These are phyloP conservation scores for Podila epigama DNA, from an alignment of 192 early-diverging fungal genomes.

Conservation along the genomic window DNA sequence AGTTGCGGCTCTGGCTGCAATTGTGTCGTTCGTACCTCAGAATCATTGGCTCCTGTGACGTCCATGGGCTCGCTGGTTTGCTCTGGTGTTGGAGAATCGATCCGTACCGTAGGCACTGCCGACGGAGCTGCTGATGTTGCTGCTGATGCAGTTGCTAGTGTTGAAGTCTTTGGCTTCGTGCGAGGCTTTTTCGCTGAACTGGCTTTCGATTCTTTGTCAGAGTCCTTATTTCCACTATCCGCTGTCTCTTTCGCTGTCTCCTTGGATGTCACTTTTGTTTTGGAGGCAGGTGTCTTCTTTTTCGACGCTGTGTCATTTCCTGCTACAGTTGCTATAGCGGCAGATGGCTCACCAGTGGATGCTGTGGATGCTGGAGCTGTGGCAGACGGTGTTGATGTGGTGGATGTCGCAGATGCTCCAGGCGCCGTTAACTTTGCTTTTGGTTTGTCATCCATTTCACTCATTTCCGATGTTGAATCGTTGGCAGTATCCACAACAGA, in stretches of 20 bases:
- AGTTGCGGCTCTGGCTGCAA: no score
- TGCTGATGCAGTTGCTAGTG: background rate
- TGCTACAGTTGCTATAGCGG: background rate
- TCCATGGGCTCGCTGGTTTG: no score
- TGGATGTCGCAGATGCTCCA: background rate
- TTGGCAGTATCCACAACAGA: constrained; percentile 32
- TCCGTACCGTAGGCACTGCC: constrained; percentile 16
- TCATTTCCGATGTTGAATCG: constrained; percentile 39
- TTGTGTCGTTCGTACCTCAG: no score
- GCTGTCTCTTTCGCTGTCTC: constrained; percentile 15
- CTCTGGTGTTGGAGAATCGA: constrained; percentile 21
- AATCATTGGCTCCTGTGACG: constrained; percentile 2
- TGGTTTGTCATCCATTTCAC: constrained; percentile 39
- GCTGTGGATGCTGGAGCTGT: background rate
- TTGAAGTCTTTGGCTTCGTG: constrained; percentile 14
- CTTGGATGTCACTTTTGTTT: constrained; percentile 21
- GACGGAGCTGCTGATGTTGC: background rate
- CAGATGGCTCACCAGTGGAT: no score
- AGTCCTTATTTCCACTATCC: constrained; percentile 32
- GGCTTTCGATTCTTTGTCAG: constrained; percentile 39
- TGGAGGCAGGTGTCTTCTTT: constrained; percentile 16
- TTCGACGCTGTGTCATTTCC: constrained; percentile 3
- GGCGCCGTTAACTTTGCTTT: constrained; percentile 2
- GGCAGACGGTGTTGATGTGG: constrained; percentile 3
- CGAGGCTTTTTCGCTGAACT: constrained; percentile 11